Evolutionary conservation across 2,329 filamentous ascomycete species (phyloP), one percentile per base, ranked within the genome.

Genomic region (Fusarium drepaniforme): DNA sequence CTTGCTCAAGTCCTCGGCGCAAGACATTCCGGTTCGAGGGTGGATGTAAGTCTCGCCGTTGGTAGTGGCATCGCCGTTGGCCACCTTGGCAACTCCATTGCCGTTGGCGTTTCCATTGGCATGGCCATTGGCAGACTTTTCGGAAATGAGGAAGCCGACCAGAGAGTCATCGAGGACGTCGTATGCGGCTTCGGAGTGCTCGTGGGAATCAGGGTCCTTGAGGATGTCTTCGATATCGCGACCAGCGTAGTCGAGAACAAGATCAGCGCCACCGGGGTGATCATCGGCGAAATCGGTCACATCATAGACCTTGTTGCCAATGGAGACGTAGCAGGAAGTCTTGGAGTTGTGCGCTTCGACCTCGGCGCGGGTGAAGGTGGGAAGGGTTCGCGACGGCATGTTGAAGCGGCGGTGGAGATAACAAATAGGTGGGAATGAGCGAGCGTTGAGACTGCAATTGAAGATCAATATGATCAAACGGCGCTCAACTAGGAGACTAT

Each of bases 241-340:
- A 76, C 96, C 96, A 37, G 90, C 97, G 82, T 97, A 97, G 64
- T 98, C 94, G 73, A 98, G 87, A 72, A 99, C 93, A 78, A 98
- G 87, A 73, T 98, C 94, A 78, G 91, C 91, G 68, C 97, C 97
- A 77, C 97, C 97, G 28, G 97, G 97, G 82, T 99, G 97, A 76
- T 95, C 92, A 63, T 95, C 91, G 71, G 98, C 84, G 81, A 99
- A 99, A 66, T 94, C 91, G 69, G 97, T 98, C 74, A 99, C 90
- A 87, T 99, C 96, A 88, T 95, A 99, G 78, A 99, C 96, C 78
- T 96, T 97, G 68, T 90, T 89, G 73, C 95, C 96, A 65, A 98
- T 88, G 4, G 94, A 97, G 78, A 99, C 96, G 87, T 96, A 99
- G 87, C 96, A 98, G 59, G 95, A 97, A 81, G 95, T 90, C 60